These are phyloP conservation scores for Vaccinium darrowii DNA, from an alignment of 148 eudicot species.

Conservation along the genomic window DNA sequence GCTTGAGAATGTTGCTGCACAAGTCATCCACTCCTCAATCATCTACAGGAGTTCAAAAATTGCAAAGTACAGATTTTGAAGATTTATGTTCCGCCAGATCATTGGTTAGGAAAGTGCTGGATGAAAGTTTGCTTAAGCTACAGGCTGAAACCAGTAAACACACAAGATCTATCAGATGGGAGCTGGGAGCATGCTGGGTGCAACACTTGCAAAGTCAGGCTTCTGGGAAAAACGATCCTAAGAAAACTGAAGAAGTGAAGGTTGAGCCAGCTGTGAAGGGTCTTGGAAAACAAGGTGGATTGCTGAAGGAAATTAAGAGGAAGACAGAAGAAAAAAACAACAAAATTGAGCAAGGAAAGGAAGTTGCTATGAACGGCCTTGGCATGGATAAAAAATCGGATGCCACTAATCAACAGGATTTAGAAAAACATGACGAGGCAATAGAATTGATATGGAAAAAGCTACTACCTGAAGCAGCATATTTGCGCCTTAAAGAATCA, in stretches of 20 bases:
- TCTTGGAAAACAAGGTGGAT: conserved; percentile 78
- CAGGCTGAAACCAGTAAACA: conserved; percentile 58
- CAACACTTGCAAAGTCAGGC: conserved; percentile 96
- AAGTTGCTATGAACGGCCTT: conserved; percentile 31
- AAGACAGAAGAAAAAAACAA: conserved; percentile 58
- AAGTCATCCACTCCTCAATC: conserved; percentile 54
- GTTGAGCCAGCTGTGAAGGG: conserved; percentile 95
- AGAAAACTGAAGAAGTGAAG: conserved; percentile 80
- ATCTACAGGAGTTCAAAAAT: conserved; percentile 45
- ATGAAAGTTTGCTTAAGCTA: conserved; percentile 70
- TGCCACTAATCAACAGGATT: conserved; percentile 36
- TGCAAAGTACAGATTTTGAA: conserved; percentile 46
- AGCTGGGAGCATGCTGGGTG: conserved; percentile 99
- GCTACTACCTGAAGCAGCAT: conserved; percentile 83
- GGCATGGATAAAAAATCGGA: conserved; percentile 40
- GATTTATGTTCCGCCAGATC: conserved; percentile 44
- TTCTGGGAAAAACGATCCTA: conserved; percentile 71
- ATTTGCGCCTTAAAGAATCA: conserved; percentile 75
- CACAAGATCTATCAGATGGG: conserved; percentile 83
- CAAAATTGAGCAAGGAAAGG: conserved; percentile 46
- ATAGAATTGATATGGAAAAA: conserved; percentile 56
- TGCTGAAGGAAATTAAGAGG: conserved; percentile 77
- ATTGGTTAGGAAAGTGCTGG: conserved; percentile 68
- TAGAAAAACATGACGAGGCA: conserved; percentile 47
- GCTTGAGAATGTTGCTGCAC: conserved; percentile 91